Base-by-base conservation (phyloP, 768 basidiomycete genomes). In the Tubosaeta sp. region DNA sequence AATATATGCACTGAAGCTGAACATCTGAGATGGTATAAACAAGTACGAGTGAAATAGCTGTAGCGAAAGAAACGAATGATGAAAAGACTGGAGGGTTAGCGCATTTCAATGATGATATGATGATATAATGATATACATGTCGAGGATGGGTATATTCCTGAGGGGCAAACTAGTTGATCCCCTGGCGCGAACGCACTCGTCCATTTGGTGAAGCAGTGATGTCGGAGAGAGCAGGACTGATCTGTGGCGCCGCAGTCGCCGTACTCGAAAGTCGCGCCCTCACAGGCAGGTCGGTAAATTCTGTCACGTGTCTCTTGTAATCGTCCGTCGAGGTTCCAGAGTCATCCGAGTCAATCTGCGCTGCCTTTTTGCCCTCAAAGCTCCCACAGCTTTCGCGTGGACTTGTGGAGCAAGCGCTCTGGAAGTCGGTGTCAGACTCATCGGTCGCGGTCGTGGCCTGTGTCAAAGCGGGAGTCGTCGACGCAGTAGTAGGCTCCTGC, bases 401-500 rank as follows among this genome's bases (percentile, higher is more conserved):
- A 60, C 86, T 88, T 3, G 80, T 70, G 5, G 87, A 90, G 67
- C 87, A 90, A 30, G 90, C 90, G 56, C 89, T 91, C 69, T 90
- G 88, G 66, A 91, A 92, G 60, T 92, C 90, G 24, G 85, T 86
- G 59, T 90, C 87, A 19, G 87, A 88, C 58, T 88, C 87, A 52
- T 89, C 87, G 8, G 85, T 81, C 29, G 77, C 71, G 24, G 68
- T 64, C 32, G 69, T 61, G 21, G 64, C 56, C 2, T 65, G 61
- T 0, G 72, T 65, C 52, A 71, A 57, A 24, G 68, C 64, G 35
- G 71, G 73, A 10, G 70, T 74, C 51, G 65, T 66, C 6, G 73
- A 68, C 13, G 55, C 56, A 6, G 69, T 64, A 19, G 58, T 54
- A 21, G 49, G 47, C 31, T 55, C 53, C 8, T 52, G 55, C 12